Evolutionary conservation across 2,329 filamentous ascomycete species (phyloP).

Genomic region (Xylaria sp.): DNA sequence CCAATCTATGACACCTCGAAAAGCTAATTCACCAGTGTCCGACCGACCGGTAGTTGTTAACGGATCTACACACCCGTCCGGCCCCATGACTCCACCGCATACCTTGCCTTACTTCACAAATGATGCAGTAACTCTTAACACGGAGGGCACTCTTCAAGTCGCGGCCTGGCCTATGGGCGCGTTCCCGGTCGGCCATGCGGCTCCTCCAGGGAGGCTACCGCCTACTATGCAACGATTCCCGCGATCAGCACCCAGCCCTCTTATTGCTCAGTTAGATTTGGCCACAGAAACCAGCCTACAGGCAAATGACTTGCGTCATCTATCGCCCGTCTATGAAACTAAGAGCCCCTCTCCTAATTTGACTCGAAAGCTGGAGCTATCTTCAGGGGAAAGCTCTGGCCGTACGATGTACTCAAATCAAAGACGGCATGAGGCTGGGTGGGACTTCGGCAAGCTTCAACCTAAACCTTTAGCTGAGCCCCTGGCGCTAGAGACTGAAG

Average conservation of each 20-base stretch:
- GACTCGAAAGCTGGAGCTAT: conserved; percentile 63
- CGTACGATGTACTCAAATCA: conserved; percentile 29
- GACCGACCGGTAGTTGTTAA: conserved; percentile 63
- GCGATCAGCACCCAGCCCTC: conserved; percentile 59
- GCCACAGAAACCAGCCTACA: conserved; percentile 60
- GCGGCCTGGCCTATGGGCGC: conserved; percentile 40
- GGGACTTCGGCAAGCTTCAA: conserved; percentile 44
- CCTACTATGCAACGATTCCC: conserved; percentile 45
- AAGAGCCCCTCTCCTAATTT: conserved; percentile 76
- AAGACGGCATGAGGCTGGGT: conserved; percentile 39
- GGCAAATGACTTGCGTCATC: conserved; percentile 60
- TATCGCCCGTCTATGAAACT: conserved; percentile 80
- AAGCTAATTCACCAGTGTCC: conserved; percentile 46
- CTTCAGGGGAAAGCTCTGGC: conserved; percentile 44
- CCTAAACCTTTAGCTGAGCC: conserved; percentile 46
- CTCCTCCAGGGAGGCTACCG: conserved; percentile 24
- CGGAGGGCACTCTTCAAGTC: conserved; percentile 37
- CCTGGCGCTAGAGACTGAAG: conserved; percentile 41
- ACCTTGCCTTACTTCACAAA: conserved; percentile 42
- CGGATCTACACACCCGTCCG: conserved; percentile 41
- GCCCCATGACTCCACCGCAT: conserved; percentile 29
- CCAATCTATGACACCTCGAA: conserved; percentile 40
- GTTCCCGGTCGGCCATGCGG: conserved; percentile 4
- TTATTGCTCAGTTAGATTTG: conserved; percentile 67
- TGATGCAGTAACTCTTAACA: conserved; percentile 48